Percentiles rank a stretch among this genome's conserved stretches.
These are phyloP conservation scores for Marasmius fiardii DNA, from an alignment of 1,284 basidiomycete genomes.

Conservation along the genomic window DNA sequence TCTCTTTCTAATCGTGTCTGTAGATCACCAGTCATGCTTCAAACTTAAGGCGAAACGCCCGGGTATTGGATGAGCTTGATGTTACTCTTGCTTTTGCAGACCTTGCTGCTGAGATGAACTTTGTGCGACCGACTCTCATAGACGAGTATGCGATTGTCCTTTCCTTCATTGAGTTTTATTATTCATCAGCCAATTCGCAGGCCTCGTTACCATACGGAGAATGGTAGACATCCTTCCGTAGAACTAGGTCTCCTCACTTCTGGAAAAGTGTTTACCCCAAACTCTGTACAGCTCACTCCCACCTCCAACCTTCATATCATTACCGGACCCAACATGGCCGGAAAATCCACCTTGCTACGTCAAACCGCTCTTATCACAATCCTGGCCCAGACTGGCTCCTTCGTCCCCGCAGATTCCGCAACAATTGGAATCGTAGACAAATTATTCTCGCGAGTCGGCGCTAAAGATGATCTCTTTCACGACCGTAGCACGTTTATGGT, in stretches of 20 bases:
- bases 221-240: conserved; percentile 91
- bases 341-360: conserved; percentile 91
- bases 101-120: conserved; percentile 77
- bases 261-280: conserved; percentile 80
- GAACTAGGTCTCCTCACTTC: conserved; percentile 81
- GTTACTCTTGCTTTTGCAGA: conserved; percentile 81
- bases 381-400: conserved; percentile 90
- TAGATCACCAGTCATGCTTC: conserved; percentile 63
- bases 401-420: conserved; percentile 85
- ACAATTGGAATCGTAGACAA: conserved; percentile 86
- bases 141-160: conserved; percentile 59
- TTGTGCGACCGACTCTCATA: conserved; percentile 70
- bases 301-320: conserved; percentile 72
- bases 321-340: conserved; percentile 96
- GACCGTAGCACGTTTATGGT: conserved; percentile 95
- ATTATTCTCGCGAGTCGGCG: conserved; percentile 93
- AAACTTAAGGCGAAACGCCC: conserved; percentile 70
- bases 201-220: conserved; percentile 60
- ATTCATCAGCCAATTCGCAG: conserved; percentile 35
- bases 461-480: conserved; percentile 91
- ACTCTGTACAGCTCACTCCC: conserved; percentile 66
- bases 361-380: conserved; percentile 91
- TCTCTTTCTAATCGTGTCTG: conserved; percentile 10
- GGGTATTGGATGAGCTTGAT: conserved; percentile 87
- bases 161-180: neutral